A percentile compares a stretch with the other conserved stretches of the same genome.
Conservation (phyloP, 2,329 filamentous ascomycete genomes). For the Pseudopithomyces chartarum region DNA sequence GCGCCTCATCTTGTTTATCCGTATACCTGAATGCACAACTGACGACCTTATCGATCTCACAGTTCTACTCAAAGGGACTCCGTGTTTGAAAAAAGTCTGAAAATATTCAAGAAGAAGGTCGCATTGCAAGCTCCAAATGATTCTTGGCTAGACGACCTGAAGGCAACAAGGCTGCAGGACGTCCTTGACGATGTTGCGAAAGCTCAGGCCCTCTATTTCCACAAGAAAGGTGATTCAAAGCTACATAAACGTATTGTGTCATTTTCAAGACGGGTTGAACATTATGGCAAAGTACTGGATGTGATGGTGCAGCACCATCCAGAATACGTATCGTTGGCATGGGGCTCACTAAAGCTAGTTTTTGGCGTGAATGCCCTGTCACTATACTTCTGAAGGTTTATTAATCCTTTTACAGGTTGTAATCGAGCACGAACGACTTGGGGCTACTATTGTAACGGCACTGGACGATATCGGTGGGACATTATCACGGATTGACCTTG, state of each 20-base stretch:
- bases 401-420: conserved; percentile 4
- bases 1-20: background rate
- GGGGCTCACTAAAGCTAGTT: conserved; percentile 32
- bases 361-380: conserved; percentile 16
- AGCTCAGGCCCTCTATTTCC: conserved; percentile 9
- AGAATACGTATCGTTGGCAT: conserved; percentile 34
- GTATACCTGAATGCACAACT: background rate
- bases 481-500: conserved; percentile 10
- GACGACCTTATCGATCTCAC: background rate
- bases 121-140: conserved; percentile 8
- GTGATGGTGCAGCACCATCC: conserved; percentile 34
- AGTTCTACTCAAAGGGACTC: background rate
- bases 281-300: conserved; percentile 29
- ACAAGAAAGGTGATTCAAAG: conserved; percentile 5
- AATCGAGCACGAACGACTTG: conserved; percentile 14
- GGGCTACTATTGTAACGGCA: conserved; percentile 7
- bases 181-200: conserved; percentile 10
- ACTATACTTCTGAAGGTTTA: background rate
- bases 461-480: conserved; percentile 13
- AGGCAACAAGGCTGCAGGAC: conserved; percentile 14
- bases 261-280: conserved; percentile 13
- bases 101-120: conserved; percentile 8
- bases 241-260: conserved; percentile 1
- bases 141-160: background rate
- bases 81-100: conserved; percentile 10